These are phyloP conservation scores for Cladosporium sp. DNA, from an alignment of 2,329 filamentous ascomycete genomes.

Conservation along the genomic window DNA sequence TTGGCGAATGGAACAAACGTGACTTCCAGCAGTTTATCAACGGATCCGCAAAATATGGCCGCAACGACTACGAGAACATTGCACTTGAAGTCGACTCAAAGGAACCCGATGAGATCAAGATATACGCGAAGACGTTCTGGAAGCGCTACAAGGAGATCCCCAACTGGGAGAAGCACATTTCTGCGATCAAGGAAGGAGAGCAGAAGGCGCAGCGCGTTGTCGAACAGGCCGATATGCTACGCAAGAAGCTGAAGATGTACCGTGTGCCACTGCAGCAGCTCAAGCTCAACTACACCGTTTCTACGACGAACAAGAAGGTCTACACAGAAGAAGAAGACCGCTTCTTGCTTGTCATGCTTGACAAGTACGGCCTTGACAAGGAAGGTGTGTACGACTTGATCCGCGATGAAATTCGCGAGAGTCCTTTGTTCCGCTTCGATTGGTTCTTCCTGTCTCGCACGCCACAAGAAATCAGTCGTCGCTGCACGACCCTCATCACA, in stretches of 20 bases:
- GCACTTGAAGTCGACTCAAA: conserved; percentile 90
- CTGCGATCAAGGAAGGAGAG: conserved; percentile 87
- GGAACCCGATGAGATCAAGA: conserved; percentile 75
- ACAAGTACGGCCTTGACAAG: conserved; percentile 86
- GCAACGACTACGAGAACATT: conserved; percentile 79
- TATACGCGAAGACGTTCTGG: conserved; percentile 95
- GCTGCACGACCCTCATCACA: conserved; percentile 90
- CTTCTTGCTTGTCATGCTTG: conserved; percentile 88
- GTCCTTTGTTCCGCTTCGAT: conserved; percentile 92
- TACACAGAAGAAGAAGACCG: conserved; percentile 98
- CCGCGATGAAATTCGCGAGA: conserved; percentile 93
- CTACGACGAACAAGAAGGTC: conserved; percentile 99
- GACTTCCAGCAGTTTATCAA: conserved; percentile 99
- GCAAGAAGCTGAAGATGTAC: conserved; percentile 93
- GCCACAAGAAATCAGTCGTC: conserved; percentile 82
- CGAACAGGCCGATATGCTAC: conserved; percentile 86
- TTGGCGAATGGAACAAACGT: conserved; percentile 90
- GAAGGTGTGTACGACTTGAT: conserved; percentile 90
- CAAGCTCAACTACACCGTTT: conserved; percentile 98
- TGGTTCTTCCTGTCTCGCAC: conserved; percentile 99
- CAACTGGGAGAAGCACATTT: conserved; percentile 84
- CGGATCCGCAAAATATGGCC: conserved; percentile 86
- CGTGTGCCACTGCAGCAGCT: conserved; percentile 96
- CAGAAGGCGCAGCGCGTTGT: conserved; percentile 84
- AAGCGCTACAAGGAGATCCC: conserved; percentile 85